Evolutionary conservation across 2,329 filamentous ascomycete genomes (phyloP), one percentile per base, ranked within the genome.

Genomic region (Ascochyta viciae-villosae): DNA sequence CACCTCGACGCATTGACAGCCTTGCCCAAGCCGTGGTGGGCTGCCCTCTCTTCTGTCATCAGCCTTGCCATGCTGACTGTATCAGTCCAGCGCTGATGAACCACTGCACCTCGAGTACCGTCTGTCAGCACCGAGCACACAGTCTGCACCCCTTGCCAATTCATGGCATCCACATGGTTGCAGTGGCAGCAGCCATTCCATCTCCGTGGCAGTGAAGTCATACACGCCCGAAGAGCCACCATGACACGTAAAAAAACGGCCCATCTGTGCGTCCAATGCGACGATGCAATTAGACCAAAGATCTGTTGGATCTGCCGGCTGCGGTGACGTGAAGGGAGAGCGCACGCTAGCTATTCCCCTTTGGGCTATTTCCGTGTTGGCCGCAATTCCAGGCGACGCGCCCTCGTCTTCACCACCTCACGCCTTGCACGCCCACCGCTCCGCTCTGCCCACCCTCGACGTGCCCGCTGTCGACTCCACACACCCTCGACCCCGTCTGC

Each of bases 351-450:
- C 39, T 44, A 26, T 39, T 39, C 26, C 50, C 22, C 22, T 47
- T 49, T 39, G 19, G 53, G 40, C 31, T 29, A 38, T 33, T 50
- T 26, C 49, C 48, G 48, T 40, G 27, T 49, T 52, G 44, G 49
- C 54, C 54, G 54, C 54, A 57, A 43, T 57, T 48, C 53, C 47
- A 38, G 39, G 16, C 39, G 43, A 49, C 48, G 54, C 54, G 54
- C 48, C 43, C 44, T 52, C 26, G 39, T 31, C 48, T 49, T 48
- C 54, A 52, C 54, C 44, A 48, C 54, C 46, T 19, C 48, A 45
- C 54, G 48, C 39, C 54, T 35, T 49, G 29, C 44, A 49, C 48
- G 24, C 57, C 38, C 50, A 40, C 51, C 46, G 44, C 12, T 24
- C 40, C 26, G 34, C 43, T n/a, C 35, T 15, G 13, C 24, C 37